Percentiles rank a stretch among this genome's conserved stretches.
Conservation (phyloP, 2,329 filamentous ascomycete species). For the Fusarium sp. region DNA sequence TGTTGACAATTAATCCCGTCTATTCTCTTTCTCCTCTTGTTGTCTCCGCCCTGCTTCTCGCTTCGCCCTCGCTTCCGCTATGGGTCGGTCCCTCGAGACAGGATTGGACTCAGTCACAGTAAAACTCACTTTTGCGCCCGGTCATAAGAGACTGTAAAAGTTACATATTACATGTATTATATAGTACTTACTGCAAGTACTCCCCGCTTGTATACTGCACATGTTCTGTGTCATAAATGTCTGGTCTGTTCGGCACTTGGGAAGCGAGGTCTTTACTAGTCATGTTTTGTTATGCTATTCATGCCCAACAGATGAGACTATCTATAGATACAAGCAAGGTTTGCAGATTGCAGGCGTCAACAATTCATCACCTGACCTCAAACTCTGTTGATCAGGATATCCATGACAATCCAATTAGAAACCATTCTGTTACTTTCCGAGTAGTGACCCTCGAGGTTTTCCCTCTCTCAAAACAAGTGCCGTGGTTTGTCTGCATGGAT, state of each 20-base stretch:
- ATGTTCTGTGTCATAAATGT: slow-evolving; percentile 10
- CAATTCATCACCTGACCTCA: slow-evolving; percentile 44
- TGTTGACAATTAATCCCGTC: slow-evolving; percentile 9
- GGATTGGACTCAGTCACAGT: slow-evolving; percentile 4
- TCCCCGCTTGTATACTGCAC: slow-evolving; percentile 27
- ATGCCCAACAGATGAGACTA: background rate
- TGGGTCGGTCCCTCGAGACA: background rate
- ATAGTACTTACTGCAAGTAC: background rate
- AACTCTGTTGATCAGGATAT: slow-evolving; percentile 29
- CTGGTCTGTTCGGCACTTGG: slow-evolving; percentile 28
- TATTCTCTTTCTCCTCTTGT: background rate
- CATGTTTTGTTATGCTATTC: slow-evolving; percentile 3
- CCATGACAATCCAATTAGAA: background rate
- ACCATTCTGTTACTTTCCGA: background rate
- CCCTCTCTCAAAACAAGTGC: slow-evolving; percentile 25
- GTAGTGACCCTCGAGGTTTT: background rate
- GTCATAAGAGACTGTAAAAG: slow-evolving; percentile 5
- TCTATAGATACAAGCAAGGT: slow-evolving; percentile 19
- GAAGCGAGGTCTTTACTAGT: slow-evolving; percentile 9
- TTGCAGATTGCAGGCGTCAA: slow-evolving; percentile 43
- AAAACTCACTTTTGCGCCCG: slow-evolving; percentile 37
- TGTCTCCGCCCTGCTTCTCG: slow-evolving; percentile 11
- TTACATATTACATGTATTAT: slow-evolving; percentile 5
- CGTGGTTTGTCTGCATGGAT: slow-evolving; percentile 24
- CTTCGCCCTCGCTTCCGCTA: slow-evolving; percentile 19